Evolutionary conservation across 371 early-diverging fungal species (phyloP).

Genomic region (Mortierella sp.): DNA sequence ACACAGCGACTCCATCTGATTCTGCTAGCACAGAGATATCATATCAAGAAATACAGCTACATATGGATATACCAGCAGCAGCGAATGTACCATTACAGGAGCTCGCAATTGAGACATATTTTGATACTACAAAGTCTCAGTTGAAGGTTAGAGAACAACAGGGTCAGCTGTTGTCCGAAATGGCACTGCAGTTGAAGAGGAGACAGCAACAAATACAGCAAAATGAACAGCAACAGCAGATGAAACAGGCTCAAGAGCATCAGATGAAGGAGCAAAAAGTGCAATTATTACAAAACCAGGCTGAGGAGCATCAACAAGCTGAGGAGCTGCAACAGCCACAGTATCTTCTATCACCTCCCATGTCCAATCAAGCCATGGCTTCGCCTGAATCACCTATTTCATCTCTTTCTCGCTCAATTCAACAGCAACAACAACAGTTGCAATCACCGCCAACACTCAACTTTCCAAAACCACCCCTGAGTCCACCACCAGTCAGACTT

Average conservation of each 20-base stretch:
- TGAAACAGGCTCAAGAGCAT: background rate
- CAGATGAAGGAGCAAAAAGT: background rate
- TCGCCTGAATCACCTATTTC: background rate
- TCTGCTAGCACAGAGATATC: slow-evolving; percentile 17
- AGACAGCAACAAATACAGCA: slow-evolving; percentile 20
- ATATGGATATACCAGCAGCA: background rate
- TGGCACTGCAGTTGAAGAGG: slow-evolving; percentile 33
- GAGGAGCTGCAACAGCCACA: background rate
- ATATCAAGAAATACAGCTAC: slow-evolving; percentile 24
- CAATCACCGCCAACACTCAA: slow-evolving; percentile 39
- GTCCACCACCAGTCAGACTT: slow-evolving; percentile 49
- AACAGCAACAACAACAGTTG: slow-evolving; percentile 10
- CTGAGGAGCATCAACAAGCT: background rate
- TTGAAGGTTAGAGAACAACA: slow-evolving; percentile 38
- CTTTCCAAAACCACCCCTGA: slow-evolving; percentile 51
- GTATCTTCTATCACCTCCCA: background rate
- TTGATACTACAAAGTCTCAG: slow-evolving; percentile 54
- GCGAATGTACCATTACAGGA: slow-evolving; percentile 23
- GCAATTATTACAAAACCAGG: background rate
- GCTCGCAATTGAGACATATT: slow-evolving; percentile 51
- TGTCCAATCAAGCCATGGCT: background rate
- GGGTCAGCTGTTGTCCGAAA: slow-evolving; percentile 27
- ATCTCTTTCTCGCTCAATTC: background rate
- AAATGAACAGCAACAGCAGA: background rate
- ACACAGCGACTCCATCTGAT: slow-evolving; percentile 18